Percentiles rank a stretch among this genome's conserved stretches.
Evolutionary conservation across 2,329 filamentous ascomycete genomes (phyloP).

Genomic region (Eutypa lata): DNA sequence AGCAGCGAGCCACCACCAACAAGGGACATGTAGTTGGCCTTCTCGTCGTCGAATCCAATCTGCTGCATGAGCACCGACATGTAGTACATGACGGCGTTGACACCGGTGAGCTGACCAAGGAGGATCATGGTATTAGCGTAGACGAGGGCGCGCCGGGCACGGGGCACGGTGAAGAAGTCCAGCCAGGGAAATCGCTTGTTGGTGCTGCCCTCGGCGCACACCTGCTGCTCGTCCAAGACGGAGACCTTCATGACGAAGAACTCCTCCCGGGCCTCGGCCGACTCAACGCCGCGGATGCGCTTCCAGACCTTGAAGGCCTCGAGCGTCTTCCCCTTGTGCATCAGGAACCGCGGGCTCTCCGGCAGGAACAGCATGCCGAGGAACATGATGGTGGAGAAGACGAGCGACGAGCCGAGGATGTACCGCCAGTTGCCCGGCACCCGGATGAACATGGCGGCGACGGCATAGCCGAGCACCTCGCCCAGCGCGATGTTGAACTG

Average conservation of each 20-base stretch:
- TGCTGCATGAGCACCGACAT: slow-evolving; percentile 66
- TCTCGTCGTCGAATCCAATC: slow-evolving; percentile 61
- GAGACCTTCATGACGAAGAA: slow-evolving; percentile 70
- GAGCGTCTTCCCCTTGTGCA: slow-evolving; percentile 61
- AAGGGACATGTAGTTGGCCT: slow-evolving; percentile 71
- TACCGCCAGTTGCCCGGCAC: slow-evolving; percentile 70
- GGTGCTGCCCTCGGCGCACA: slow-evolving; percentile 46
- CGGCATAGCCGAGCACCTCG: slow-evolving; percentile 69
- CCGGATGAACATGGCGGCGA: slow-evolving; percentile 70
- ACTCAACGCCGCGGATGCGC: slow-evolving; percentile 61
- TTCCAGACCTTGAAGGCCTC: slow-evolving; percentile 70
- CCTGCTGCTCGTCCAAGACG: slow-evolving; percentile 54
- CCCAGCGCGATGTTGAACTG: slow-evolving; percentile 75
- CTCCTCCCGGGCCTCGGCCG: slow-evolving; percentile 59
- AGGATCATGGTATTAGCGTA: slow-evolving; percentile 70
- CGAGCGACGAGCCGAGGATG: slow-evolving; percentile 68
- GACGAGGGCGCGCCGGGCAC: slow-evolving; percentile 62
- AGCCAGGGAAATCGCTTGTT: slow-evolving; percentile 64
- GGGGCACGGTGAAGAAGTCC: slow-evolving; percentile 69
- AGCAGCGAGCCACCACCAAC: slow-evolving; percentile 67
- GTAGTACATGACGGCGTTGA: slow-evolving; percentile 71
- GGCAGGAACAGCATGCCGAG: slow-evolving; percentile 69
- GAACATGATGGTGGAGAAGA: slow-evolving; percentile 64
- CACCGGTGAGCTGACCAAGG: slow-evolving; percentile 67
- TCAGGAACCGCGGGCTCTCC: slow-evolving; percentile 65